Conservation (phyloP, 805 yeast species). For the Priceomyces haplophilus region DNA sequence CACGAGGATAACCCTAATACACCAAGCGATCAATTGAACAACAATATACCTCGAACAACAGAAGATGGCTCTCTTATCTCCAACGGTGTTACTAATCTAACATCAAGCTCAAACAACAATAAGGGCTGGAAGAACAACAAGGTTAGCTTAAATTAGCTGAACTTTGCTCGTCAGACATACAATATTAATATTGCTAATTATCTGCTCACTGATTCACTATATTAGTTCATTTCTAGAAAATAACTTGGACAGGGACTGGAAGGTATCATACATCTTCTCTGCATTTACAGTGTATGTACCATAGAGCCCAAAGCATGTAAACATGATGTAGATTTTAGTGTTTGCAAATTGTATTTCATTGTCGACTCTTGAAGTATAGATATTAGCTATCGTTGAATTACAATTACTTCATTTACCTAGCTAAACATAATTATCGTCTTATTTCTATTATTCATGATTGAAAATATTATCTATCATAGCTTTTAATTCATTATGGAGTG, state of each 20-base stretch:
- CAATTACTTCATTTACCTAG: not conserved
- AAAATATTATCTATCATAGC: conserved; percentile 1
- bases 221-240: too few relatives aligned
- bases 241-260: too few relatives aligned
- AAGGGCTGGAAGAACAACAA: conserved; percentile 8
- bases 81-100: conserved; percentile 5
- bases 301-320: not conserved
- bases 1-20: conserved; percentile 5
- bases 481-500: conserved; percentile 5
- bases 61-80: conserved; percentile 6
- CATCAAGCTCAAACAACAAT: conserved; percentile 3
- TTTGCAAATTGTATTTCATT: too few relatives aligned
- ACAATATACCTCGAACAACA: conserved; percentile 4
- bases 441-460: not conserved
- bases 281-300: not conserved
- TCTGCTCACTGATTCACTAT: too few relatives aligned
- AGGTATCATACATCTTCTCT: too few relatives aligned
- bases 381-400: not conserved
- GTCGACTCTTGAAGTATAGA: too few relatives aligned
- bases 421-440: not conserved
- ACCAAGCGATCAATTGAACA: conserved; percentile 5
- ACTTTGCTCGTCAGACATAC: not conserved
- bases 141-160: not conserved
- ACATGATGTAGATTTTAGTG: not conserved
- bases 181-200: too few relatives aligned